Evolutionary conservation across 306 rosid genomes (phyloP).

Genomic region (Cucumis hystrix): DNA sequence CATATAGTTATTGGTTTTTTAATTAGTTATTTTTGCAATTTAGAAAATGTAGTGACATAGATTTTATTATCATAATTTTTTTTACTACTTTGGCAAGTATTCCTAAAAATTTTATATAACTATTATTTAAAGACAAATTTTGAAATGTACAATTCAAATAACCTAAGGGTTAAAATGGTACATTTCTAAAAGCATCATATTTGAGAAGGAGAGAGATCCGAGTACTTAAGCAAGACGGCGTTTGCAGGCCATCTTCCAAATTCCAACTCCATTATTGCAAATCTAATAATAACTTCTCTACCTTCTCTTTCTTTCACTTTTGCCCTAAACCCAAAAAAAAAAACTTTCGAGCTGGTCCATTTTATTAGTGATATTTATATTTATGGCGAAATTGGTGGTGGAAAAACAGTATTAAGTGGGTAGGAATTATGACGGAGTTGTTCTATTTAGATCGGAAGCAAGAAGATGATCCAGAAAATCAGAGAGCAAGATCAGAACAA

Average conservation of each 20-base stretch:
- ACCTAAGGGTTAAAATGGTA: no score
- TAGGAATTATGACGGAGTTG: conserved; percentile 23
- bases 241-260: neutral
- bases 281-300: neutral
- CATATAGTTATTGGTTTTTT: no score
- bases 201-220: neutral
- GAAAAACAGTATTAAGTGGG: neutral
- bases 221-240: neutral
- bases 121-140: no score
- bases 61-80: no score
- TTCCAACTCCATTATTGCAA: conserved; percentile 5
- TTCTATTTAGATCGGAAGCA: conserved; percentile 47
- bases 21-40: no score
- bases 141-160: no score
- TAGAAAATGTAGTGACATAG: no score
- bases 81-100: no score
- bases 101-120: no score
- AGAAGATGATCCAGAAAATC: neutral
- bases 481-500: conserved; percentile 11
- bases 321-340: neutral
- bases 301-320: neutral
- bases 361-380: neutral
- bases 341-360: neutral
- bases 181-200: no score
- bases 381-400: neutral